Evolutionary conservation across 345 rosid genomes (phyloP).

Genomic region (Brassica nigra): DNA sequence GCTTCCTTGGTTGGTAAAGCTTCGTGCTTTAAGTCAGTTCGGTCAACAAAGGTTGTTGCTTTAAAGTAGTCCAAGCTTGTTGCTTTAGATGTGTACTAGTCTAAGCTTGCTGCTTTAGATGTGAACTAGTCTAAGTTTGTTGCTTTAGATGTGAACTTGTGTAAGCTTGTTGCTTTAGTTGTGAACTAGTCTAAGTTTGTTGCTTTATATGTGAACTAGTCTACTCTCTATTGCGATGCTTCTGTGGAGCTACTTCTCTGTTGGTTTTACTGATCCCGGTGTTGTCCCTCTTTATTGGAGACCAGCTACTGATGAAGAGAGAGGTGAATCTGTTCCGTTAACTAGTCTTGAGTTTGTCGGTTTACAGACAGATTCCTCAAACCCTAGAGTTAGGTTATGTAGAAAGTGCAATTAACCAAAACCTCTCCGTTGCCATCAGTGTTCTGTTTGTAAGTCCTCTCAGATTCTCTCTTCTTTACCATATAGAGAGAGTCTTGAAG

Average conservation of each 20-base stretch:
- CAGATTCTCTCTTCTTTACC: background rate
- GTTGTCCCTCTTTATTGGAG: constrained; percentile 93
- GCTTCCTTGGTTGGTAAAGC: constrained; percentile 62
- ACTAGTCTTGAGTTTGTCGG: constrained; percentile 58
- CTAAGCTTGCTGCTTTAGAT: no score
- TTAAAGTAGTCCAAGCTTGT: background rate
- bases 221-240: constrained; percentile 52
- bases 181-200: background rate
- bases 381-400: constrained; percentile 72
- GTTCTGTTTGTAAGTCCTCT: constrained; percentile 84
- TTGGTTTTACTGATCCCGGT: constrained; percentile 95
- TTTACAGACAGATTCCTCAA: constrained; percentile 55
- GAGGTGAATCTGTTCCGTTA: constrained; percentile 65
- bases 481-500: background rate
- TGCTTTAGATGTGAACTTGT: constrained; percentile 4
- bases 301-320: constrained; percentile 67
- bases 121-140: no score
- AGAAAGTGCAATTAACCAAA: constrained; percentile 89
- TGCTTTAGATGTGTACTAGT: constrained; percentile 9
- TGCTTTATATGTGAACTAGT: constrained; percentile 8
- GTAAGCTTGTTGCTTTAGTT: background rate
- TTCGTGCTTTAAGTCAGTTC: background rate
- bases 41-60: background rate
- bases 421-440: constrained; percentile 96
- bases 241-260: constrained; percentile 94